phyloP scores from a whole-genome alignment of 1,139 yeast genomes.

The Maudiozyma humilis region DNA sequence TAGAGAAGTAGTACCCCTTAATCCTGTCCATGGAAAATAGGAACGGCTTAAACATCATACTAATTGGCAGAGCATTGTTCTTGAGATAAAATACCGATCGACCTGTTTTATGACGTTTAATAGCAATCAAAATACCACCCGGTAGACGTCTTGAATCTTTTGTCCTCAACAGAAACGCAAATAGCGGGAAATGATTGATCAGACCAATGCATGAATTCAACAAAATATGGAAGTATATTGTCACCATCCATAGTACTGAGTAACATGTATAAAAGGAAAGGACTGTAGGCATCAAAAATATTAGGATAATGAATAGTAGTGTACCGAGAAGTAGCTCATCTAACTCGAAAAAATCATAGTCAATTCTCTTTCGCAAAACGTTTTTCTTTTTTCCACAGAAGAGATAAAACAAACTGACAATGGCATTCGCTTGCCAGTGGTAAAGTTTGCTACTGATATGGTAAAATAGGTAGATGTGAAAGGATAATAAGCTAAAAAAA shows the following conservation, averaged over 20 bases:
- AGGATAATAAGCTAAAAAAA: conserved; percentile 49
- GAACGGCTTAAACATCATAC: conserved; percentile 43
- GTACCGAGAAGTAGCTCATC: conserved; percentile 89
- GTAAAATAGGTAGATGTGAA: conserved; percentile 72
- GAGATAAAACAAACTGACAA: conserved; percentile 70
- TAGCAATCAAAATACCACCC: conserved; percentile 62
- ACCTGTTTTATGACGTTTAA: conserved; percentile 5
- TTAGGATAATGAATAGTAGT: conserved; percentile 67
- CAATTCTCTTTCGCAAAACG: conserved; percentile 75
- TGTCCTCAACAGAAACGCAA: conserved; percentile 65
- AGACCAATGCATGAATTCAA: conserved; percentile 57
- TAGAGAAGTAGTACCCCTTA: conserved; percentile 38
- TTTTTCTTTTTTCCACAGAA: conserved; percentile 89
- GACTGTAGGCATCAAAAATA: conserved; percentile 79
- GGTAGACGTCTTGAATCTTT: conserved; percentile 83
- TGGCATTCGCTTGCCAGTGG: conserved; percentile 60
- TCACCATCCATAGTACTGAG: conserved; percentile 48
- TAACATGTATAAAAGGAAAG: conserved; percentile 76
- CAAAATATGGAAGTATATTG: conserved; percentile 43
- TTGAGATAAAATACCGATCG: conserved; percentile 24
- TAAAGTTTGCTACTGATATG: conserved; percentile 72
- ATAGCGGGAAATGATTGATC: conserved; percentile 78
- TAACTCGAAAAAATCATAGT: conserved; percentile 70
- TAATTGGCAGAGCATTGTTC: conserved; percentile 39
- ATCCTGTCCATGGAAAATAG: conserved; percentile 36